phyloP scores from a whole-genome alignment of 169 alveolate species.

The Eimeria praecox region DNA sequence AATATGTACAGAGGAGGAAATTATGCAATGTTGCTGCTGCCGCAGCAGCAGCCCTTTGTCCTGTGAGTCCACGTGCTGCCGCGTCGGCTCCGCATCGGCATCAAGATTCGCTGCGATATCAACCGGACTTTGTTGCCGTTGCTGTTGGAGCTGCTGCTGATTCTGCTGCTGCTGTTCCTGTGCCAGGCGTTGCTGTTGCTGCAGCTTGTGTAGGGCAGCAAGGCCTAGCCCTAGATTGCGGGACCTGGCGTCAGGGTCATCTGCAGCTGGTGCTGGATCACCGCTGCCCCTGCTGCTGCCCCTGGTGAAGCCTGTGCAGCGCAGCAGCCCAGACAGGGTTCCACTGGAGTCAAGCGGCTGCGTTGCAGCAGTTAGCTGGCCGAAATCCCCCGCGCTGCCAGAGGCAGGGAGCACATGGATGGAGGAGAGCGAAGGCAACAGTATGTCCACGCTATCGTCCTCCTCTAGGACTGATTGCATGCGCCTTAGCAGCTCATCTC shows the following conservation, averaged over 20 bases:
- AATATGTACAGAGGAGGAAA: not conserved
- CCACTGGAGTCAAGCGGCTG: not conserved
- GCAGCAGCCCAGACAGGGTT: not conserved
- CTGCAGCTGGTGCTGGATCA: conserved; percentile 1
- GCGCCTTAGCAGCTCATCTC: conserved; percentile 60
- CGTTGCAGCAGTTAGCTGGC: not conserved
- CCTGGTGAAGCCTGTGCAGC: not conserved
- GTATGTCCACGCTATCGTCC: conserved; percentile 56
- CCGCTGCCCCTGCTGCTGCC: not conserved
- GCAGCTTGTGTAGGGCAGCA: conserved; percentile 68
- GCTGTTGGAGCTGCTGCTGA: conserved; percentile 1
- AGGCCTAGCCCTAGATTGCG: conserved; percentile 59
- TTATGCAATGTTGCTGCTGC: conserved; percentile 24
- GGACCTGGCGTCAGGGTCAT: conserved; percentile 38
- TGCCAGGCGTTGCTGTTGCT: conserved; percentile 32
- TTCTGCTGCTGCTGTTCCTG: conserved; percentile 45
- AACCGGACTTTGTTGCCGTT: not conserved
- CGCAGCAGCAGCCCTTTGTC: not conserved
- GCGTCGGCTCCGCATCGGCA: not conserved
- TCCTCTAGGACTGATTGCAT: conserved; percentile 64
- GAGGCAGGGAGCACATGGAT: not conserved
- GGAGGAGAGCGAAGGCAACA: conserved; percentile 44
- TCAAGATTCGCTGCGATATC: not conserved
- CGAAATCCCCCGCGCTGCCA: not conserved
- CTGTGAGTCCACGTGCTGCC: not conserved